A percentile compares a stretch with the other conserved stretches of the same genome.
These are phyloP conservation scores for Penicillium soppii DNA, from an alignment of 495 filamentous ascomycete species.

Conservation along the genomic window DNA sequence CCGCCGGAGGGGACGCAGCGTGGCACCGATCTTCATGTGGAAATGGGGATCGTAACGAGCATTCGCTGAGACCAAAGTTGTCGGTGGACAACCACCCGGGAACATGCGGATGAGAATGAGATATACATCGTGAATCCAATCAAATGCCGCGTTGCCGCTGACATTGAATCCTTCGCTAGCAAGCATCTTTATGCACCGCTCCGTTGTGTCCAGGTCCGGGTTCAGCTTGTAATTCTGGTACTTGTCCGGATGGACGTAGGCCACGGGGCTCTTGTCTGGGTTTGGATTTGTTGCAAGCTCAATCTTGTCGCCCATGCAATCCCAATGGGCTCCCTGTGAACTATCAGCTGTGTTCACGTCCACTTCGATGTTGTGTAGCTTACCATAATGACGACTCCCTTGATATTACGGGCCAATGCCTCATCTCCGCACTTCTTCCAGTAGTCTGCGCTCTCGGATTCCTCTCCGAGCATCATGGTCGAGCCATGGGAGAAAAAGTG, in stretches of 20 bases:
- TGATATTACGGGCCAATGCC: constrained; percentile 53
- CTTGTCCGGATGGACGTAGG: constrained; percentile 58
- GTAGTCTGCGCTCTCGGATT: constrained; percentile 55
- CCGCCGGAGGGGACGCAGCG: constrained; percentile 49
- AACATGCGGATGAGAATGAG: constrained; percentile 66
- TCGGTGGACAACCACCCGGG: constrained; percentile 53
- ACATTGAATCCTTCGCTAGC: constrained; percentile 49
- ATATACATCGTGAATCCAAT: constrained; percentile 67
- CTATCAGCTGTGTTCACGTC: neutral
- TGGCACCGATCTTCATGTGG: constrained; percentile 54
- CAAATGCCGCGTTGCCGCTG: constrained; percentile 46
- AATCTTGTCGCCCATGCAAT: constrained; percentile 44
- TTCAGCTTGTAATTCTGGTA: constrained; percentile 56
- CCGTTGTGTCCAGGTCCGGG: constrained; percentile 49
- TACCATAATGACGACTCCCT: constrained; percentile 64
- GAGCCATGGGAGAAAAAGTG: constrained; percentile 69
- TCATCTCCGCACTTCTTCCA: constrained; percentile 63
- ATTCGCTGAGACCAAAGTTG: constrained; percentile 58
- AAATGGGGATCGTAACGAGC: constrained; percentile 60
- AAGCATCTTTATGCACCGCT: constrained; percentile 46
- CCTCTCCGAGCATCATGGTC: constrained; percentile 66
- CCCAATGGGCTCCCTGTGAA: constrained; percentile 61
- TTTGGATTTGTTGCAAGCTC: constrained; percentile 56
- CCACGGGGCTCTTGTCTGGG: constrained; percentile 55
- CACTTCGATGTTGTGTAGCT: neutral